Conservation (phyloP, 2,329 filamentous ascomycete species). For the Neopestalotiopsis sp. region DNA sequence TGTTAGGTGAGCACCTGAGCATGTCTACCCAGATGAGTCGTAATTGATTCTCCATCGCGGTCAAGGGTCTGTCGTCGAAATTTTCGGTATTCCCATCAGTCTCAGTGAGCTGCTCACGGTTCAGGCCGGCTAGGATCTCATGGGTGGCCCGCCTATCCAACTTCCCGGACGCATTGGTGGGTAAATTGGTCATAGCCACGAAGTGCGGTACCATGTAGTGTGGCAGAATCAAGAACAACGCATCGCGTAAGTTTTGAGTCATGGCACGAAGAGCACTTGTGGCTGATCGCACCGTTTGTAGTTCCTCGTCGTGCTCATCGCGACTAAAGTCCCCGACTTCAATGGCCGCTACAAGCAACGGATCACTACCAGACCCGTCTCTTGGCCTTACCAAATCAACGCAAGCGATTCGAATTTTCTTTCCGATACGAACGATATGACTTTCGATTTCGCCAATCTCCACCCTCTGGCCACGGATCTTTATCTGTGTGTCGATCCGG, state of each 20-base stretch:
- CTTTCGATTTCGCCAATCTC: conserved; percentile 20
- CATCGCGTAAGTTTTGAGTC: conserved; percentile 33
- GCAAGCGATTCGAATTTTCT: neutral
- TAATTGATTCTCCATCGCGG: conserved; percentile 6
- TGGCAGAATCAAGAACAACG: conserved; percentile 72
- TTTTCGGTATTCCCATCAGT: conserved; percentile 50
- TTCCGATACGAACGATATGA: conserved; percentile 1
- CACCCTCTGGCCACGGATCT: conserved; percentile 19
- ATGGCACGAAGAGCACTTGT: conserved; percentile 1
- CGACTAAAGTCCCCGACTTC: conserved; percentile 63
- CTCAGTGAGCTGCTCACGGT: neutral
- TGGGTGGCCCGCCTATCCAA: conserved; percentile 3
- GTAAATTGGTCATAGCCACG: conserved; percentile 88
- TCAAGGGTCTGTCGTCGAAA: conserved; percentile 42
- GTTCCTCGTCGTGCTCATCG: neutral
- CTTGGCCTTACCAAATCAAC: conserved; percentile 9
- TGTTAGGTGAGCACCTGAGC: neutral
- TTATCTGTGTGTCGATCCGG: conserved; percentile 19
- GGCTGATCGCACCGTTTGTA: neutral
- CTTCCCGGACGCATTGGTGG: conserved; percentile 61
- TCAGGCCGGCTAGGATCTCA: neutral
- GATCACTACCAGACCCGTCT: neutral
- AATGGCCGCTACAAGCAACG: conserved; percentile 12
- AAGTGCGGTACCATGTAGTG: conserved; percentile 89
- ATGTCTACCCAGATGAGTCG: conserved; percentile 16